phyloP scores from a whole-genome alignment of 371 early-diverging fungal species.

The Mortierella sp. region DNA sequence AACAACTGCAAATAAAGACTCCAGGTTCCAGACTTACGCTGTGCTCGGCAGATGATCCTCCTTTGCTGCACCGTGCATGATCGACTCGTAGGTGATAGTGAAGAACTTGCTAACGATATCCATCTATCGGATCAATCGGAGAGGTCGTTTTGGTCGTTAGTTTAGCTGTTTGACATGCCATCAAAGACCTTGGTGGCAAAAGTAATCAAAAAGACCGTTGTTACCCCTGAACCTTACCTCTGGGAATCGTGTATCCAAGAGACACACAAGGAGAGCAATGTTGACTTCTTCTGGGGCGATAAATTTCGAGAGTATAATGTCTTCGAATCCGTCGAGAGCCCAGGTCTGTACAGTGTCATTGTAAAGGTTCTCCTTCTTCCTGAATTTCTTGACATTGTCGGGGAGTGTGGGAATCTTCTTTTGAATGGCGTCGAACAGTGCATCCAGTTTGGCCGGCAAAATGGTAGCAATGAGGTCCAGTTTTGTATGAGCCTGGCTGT shows the following conservation, averaged over 20 bases:
- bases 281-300: conserved; percentile 17
- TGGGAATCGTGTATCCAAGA: conserved; percentile 23
- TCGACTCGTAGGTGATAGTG: background rate
- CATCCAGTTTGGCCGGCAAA: conserved; percentile 22
- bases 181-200: too few relatives aligned
- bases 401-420: conserved; percentile 23
- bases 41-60: background rate
- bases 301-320: conserved; percentile 19
- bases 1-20: too few relatives aligned
- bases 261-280: conserved; percentile 32
- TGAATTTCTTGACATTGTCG: conserved; percentile 12
- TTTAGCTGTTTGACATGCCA: background rate
- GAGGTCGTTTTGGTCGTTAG: too few relatives aligned
- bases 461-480: conserved; percentile 16
- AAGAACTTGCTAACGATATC: conserved; percentile 1
- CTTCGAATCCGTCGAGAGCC: conserved; percentile 12
- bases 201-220: background rate
- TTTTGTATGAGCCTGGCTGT: conserved; percentile 34
- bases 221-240: conserved; percentile 18
- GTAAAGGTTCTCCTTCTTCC: conserved; percentile 2
- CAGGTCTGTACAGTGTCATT: background rate
- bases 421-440: conserved; percentile 29
- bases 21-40: background rate
- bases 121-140: background rate
- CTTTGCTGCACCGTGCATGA: conserved; percentile 1